Evolutionary conservation across 441 rosid species (phyloP), one percentile per base, ranked within the genome.

Genomic region (Jatropha multifida): DNA sequence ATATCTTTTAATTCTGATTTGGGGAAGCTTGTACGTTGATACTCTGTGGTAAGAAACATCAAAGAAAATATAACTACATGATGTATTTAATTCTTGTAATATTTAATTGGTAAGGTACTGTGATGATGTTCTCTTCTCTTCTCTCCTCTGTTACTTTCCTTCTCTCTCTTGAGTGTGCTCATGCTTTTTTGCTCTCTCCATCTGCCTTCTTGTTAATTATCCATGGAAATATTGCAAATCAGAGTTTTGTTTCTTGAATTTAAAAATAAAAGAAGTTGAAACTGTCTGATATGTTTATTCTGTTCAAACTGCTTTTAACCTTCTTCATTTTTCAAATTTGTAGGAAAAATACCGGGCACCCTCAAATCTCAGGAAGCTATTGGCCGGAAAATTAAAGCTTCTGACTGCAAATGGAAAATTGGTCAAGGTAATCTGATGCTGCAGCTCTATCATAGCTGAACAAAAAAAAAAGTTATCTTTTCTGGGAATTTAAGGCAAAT

Each of bases 381-480:
- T 95, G 86, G 83, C 88, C n/a, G 83, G 90, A 79, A 92, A 93
- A 75, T 76, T 95, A 41, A 89, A 86, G 87, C 80, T 78, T 80
- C 81, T 95, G 92, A 79, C 86, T 3, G 88, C 88, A 74, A 87
- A 85, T 89, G 96, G 97, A 68, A 86, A 85, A 79, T 80, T 93
- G 86, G 73, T 85, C 74, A 93, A 90, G 99, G 98, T 95, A 76
- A 76, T 80, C 71, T 65, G 41, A 54, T 63, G 12, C 63, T 40
- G 26, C 66, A 4, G 46, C 67, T 51, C 4, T 23, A 54, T 20
- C 56, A 40, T 54, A 26, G 41, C 64, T 52, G 32, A 37, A 17
- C 20, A 23, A 59, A 8, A 18, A 37, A 10, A 59, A 9, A 27
- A 2, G 17, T 26, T 59, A 54, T 27, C 64, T 15, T 59, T 59